Evolutionary conservation across 768 basidiomycete species (phyloP), one percentile per base, ranked within the genome.

Genomic region (Pulveroboletus sp.): DNA sequence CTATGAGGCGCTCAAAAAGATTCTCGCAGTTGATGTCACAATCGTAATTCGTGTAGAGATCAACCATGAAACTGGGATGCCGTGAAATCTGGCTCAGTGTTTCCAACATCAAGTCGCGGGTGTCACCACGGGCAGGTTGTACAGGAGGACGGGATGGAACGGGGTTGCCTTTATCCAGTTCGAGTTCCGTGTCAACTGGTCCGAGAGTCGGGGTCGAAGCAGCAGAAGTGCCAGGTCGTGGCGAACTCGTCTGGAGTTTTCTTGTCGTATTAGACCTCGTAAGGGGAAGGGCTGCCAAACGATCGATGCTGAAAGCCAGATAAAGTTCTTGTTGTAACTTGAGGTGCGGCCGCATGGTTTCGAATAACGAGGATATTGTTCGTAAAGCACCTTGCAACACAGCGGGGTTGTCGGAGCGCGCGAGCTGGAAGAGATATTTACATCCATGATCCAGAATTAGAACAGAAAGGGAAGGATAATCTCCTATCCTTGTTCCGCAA

Each of bases 11-110:
- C 64, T 98, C 94, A 58, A 94, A 95, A 47, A 98, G 69, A 65
- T 98, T 95, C 72, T 98, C 97, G 66, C 91, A 93, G 61, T 97
- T 95, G 55, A 88, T 83, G 61, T 97, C 93, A 61, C 94, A 97
- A 64, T 99, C 97, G 67, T 97, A 99, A 66, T 98, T 99, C 46
- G 84, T 78, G 72, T 92, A 99, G 13, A 97, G 73, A 60, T 98
- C 93, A 39, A 95, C 90, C 88, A 97, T 92, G 72, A 95, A 94
- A 62, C 85, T 90, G 2, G 90, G 82, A 58, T 88, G 83, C 3
- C 87, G 76, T 14, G 90, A 85, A 37, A 94, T 80, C 45, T 90
- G 86, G 45, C 79, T 79, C 21, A 98, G 72, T 5, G 88, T 88
- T 67, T 97, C 95, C 50, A 99, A 72, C 60, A 98, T 84, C 47